phyloP scores from a whole-genome alignment of 2,329 filamentous ascomycete genomes.

The Botrytis cinerea region DNA sequence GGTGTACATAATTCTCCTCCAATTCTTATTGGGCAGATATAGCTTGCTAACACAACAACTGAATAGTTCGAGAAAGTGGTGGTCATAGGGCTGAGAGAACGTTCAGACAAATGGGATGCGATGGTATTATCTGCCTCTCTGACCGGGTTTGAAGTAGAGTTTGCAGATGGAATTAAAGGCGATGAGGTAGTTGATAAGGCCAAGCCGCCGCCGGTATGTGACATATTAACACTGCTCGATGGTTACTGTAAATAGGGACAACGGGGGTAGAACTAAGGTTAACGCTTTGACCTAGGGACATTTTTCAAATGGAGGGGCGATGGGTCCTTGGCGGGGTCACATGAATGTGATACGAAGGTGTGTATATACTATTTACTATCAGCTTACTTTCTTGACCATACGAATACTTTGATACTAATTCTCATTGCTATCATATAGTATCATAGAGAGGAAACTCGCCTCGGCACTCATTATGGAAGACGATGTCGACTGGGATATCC shows the following conservation, averaged over 20 bases:
- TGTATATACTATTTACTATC: constrained; percentile 7
- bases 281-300: constrained; percentile 14
- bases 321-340: constrained; percentile 48
- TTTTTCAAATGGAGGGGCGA: constrained; percentile 31
- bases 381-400: background rate
- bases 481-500: constrained; percentile 49
- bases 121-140: constrained; percentile 47
- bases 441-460: constrained; percentile 24
- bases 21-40: background rate
- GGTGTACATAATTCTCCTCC: background rate
- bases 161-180: constrained; percentile 47
- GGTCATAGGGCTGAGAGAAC: constrained; percentile 49
- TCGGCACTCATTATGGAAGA: constrained; percentile 48
- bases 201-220: constrained; percentile 40
- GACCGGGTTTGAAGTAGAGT: constrained; percentile 48
- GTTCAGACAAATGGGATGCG: constrained; percentile 52
- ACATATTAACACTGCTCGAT: background rate
- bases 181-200: constrained; percentile 46
- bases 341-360: constrained; percentile 44
- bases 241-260: background rate
- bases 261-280: background rate
- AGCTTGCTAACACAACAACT: background rate
- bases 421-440: constrained; percentile 31
- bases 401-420: background rate
- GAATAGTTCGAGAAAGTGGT: constrained; percentile 48